Conservation (phyloP, 139 green algal genomes). For the Micractinium conductrix region DNA sequence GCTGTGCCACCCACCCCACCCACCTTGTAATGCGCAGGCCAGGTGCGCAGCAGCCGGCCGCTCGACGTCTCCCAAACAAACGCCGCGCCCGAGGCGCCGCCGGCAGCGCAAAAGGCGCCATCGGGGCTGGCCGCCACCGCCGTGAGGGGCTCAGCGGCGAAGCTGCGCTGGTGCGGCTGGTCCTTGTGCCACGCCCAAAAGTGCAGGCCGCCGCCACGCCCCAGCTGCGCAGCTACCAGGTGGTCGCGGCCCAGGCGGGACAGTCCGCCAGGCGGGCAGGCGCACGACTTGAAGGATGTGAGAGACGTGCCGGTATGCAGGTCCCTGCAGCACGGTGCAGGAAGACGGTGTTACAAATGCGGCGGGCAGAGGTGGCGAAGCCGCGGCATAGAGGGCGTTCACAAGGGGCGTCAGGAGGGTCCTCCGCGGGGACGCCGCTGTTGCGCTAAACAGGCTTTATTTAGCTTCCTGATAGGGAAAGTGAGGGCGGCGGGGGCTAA, state of each 20-base stretch:
- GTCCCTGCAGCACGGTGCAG: constrained; percentile 77
- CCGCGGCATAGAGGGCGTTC: too few relatives aligned
- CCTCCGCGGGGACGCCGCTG: too few relatives aligned
- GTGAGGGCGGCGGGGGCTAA: too few relatives aligned
- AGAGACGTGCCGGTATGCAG: constrained; percentile 70
- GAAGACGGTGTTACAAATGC: too few relatives aligned
- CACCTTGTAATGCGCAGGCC: constrained; percentile 92
- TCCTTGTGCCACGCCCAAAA: constrained; percentile 89
- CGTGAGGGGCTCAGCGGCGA: constrained; percentile 66
- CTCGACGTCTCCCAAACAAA: constrained; percentile 82
- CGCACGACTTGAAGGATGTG: constrained; percentile 68
- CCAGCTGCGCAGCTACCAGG: constrained; percentile 65
- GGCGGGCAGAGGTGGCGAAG: too few relatives aligned
- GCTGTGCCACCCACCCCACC: neutral
- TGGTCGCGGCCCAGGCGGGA: constrained; percentile 74
- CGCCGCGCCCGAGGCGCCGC: constrained; percentile 71
- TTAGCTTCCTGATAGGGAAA: too few relatives aligned
- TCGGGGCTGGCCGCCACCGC: constrained; percentile 60
- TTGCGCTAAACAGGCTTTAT: too few relatives aligned
- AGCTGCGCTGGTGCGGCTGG: constrained; percentile 74
- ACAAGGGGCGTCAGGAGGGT: too few relatives aligned
- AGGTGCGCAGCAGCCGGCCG: constrained; percentile 81
- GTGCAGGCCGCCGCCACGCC: constrained; percentile 67
- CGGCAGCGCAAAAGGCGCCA: constrained; percentile 65
- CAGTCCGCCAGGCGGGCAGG: constrained; percentile 52